A percentile compares a stretch with the other conserved stretches of the same genome.
Conservation (phyloP, 1,284 basidiomycete genomes). For the Xerocomus minutiporus region DNA sequence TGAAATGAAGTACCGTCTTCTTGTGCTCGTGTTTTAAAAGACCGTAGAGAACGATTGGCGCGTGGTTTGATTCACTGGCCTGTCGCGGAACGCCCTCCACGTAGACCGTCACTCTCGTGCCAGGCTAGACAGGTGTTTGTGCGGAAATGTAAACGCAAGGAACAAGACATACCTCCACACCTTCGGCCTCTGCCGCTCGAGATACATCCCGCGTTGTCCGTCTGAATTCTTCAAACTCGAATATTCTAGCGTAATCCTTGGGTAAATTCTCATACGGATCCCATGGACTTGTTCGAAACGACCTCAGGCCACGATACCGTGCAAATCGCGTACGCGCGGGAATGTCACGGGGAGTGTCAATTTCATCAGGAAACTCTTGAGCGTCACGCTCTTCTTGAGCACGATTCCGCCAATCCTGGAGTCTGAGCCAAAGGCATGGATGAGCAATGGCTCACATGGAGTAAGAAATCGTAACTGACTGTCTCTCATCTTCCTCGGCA, state of each 20-base stretch:
- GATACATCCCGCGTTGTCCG: conserved; percentile 78
- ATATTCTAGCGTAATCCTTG: conserved; percentile 90
- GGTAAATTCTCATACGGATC: conserved; percentile 97
- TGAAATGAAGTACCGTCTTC: conserved; percentile 89
- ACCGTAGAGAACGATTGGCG: conserved; percentile 75
- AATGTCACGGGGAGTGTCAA: conserved; percentile 93
- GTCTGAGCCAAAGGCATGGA: conserved; percentile 37
- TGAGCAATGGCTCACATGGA: conserved; percentile 5
- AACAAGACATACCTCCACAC: conserved; percentile 55
- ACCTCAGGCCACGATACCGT: conserved; percentile 87
- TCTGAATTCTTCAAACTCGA: conserved; percentile 95
- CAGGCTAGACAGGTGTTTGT: conserved; percentile 48
- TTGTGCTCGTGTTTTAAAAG: conserved; percentile 96
- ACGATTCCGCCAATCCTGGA: conserved; percentile 65
- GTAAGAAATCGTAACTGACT: conserved; percentile 48
- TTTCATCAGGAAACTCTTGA: conserved; percentile 88
- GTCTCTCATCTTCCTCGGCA: conserved; percentile 76
- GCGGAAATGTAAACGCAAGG: not conserved
- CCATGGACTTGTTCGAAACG: conserved; percentile 95
- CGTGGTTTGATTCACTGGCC: conserved; percentile 30
- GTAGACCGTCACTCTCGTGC: conserved; percentile 72
- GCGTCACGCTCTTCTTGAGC: conserved; percentile 75
- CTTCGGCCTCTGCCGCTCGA: conserved; percentile 53
- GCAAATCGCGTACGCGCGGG: conserved; percentile 86
- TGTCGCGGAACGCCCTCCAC: conserved; percentile 70